These are phyloP conservation scores for Trapa bicornis DNA, from an alignment of 345 rosid genomes.

Conservation along the genomic window DNA sequence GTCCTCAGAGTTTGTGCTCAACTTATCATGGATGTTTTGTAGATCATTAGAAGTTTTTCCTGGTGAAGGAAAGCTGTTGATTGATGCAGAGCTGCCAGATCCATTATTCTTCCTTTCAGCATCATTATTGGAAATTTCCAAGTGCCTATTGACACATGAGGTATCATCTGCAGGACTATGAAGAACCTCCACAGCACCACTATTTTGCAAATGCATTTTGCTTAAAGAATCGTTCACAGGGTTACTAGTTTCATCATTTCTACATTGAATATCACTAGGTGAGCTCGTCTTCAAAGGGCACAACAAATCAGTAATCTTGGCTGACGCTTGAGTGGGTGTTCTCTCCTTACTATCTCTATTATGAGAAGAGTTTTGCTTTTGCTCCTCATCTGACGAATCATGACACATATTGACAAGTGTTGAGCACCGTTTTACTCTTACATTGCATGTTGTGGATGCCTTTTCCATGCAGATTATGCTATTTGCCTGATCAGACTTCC, in stretches of 20 bases:
- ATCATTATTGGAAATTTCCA: background rate
- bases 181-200: background rate
- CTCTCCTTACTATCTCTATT: background rate
- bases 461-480: background rate
- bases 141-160: background rate
- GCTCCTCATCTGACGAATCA: background rate
- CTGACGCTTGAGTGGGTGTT: background rate
- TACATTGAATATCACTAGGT: background rate
- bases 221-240: background rate
- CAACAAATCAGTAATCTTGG: background rate
- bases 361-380: background rate
- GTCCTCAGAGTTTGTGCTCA: background rate
- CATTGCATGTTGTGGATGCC: background rate
- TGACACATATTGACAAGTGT: background rate
- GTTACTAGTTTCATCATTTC: background rate
- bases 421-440: constrained; percentile 1
- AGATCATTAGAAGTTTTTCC: background rate
- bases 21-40: background rate
- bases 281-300: background rate
- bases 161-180: background rate
- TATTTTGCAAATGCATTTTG: background rate
- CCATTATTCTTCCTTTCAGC: constrained; percentile 6
- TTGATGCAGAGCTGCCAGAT: constrained; percentile 3
- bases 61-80: background rate
- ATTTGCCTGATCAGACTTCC: background rate